Evolutionary conservation across 2,329 filamentous ascomycete genomes (phyloP).

Genomic region (Basipetospora chlamydospora): DNA sequence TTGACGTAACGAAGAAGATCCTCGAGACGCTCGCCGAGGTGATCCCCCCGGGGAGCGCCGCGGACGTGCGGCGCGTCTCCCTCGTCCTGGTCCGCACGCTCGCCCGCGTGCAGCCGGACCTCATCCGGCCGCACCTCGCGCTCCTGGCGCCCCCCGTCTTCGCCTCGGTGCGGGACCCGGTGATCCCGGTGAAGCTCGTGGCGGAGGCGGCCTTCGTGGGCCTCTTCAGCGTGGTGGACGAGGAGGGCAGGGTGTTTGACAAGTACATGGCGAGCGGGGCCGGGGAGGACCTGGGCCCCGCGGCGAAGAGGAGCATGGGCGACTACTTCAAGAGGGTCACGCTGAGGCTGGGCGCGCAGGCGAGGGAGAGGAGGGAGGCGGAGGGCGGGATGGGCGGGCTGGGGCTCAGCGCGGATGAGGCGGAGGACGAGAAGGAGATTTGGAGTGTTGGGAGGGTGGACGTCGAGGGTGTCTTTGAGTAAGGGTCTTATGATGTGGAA

Average conservation of each 20-base stretch:
- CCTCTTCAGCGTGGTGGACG: slow-evolving; percentile 78
- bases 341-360: slow-evolving; percentile 69
- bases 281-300: slow-evolving; percentile 46
- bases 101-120: slow-evolving; percentile 61
- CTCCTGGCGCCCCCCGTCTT: slow-evolving; percentile 77
- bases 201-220: slow-evolving; percentile 90
- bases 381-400: slow-evolving; percentile 80
- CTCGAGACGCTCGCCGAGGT: slow-evolving; percentile 64
- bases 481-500: too few species aligned
- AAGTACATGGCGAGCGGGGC: slow-evolving; percentile 66
- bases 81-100: slow-evolving; percentile 82
- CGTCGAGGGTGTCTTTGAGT: slow-evolving; percentile 24
- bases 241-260: slow-evolving; percentile 76
- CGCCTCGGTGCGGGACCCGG: slow-evolving; percentile 71
- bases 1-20: slow-evolving; percentile 63
- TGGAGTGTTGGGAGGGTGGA: slow-evolving; percentile 92
- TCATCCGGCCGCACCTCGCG: slow-evolving; percentile 67
- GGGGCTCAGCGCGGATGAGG: slow-evolving; percentile 80
- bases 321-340: slow-evolving; percentile 97
- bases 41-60: slow-evolving; percentile 63
- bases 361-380: slow-evolving; percentile 76
- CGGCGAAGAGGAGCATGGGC: slow-evolving; percentile 74
- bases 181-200: slow-evolving; percentile 90
- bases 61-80: slow-evolving; percentile 72
- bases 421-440: slow-evolving; percentile 87